phyloP scores from a whole-genome alignment of 495 filamentous ascomycete species.

The Podospora pseudopauciseta region DNA sequence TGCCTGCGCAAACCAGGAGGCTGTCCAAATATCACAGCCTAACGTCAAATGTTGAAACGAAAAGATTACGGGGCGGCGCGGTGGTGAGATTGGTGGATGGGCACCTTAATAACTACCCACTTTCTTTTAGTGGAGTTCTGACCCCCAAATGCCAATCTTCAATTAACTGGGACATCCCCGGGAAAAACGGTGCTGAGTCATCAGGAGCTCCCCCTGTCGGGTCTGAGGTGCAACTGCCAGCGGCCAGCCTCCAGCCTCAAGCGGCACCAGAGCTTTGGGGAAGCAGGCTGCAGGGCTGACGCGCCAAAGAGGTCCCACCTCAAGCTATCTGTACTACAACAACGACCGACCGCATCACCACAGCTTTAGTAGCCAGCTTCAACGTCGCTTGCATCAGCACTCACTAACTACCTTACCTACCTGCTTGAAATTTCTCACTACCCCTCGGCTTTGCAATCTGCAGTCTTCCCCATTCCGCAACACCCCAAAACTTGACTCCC shows the following conservation, averaged over 20 bases:
- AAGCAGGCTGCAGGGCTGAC: slow-evolving; percentile 51
- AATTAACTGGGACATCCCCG: background rate
- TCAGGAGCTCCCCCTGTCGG: slow-evolving; percentile 16
- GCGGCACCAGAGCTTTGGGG: background rate
- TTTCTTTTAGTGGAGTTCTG: slow-evolving; percentile 11
- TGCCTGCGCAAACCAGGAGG: background rate
- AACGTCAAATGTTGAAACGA: background rate
- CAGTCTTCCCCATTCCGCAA: background rate
- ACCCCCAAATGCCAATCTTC: background rate
- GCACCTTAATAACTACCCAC: slow-evolving; percentile 7
- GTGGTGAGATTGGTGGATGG: background rate
- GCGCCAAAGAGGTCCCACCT: slow-evolving; percentile 31
- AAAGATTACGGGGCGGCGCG: slow-evolving; percentile 5
- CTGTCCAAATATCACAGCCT: background rate
- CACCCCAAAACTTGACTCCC: background rate
- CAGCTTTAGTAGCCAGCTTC: slow-evolving; percentile 11
- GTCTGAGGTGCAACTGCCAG: too few species aligned
- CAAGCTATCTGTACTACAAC: background rate
- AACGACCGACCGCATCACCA: slow-evolving; percentile 5
- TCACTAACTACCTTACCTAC: too few species aligned
- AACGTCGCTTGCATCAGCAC: background rate
- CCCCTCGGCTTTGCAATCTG: background rate
- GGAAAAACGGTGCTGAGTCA: slow-evolving; percentile 28
- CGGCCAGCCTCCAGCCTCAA: too few species aligned
- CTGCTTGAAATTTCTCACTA: background rate